Evolutionary conservation across 495 filamentous ascomycete species (phyloP).

Genomic region (Rusavskia elegans): DNA sequence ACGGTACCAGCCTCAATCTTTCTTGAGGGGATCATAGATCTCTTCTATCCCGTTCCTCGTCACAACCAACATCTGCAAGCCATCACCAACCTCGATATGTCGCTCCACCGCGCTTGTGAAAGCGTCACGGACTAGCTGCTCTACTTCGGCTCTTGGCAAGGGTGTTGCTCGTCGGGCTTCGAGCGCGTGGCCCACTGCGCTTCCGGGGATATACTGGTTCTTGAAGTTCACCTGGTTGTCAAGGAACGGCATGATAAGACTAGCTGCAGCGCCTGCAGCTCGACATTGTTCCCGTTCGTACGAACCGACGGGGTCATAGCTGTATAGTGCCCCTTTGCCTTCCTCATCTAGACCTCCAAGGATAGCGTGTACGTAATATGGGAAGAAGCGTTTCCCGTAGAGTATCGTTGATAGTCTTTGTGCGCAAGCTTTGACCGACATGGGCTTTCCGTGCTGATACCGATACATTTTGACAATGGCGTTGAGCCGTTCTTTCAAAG

Average conservation of each 20-base stretch:
- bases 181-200: slow-evolving; percentile 67
- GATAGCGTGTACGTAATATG: slow-evolving; percentile 90
- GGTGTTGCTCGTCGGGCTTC: slow-evolving; percentile 48
- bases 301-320: slow-evolving; percentile 91
- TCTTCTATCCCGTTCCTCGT: slow-evolving; percentile 82
- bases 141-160: slow-evolving; percentile 55
- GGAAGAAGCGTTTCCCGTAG: slow-evolving; percentile 95
- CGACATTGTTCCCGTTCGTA: slow-evolving; percentile 94
- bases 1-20: slow-evolving; percentile 37
- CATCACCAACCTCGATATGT: slow-evolving; percentile 97
- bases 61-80: slow-evolving; percentile 86
- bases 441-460: slow-evolving; percentile 85
- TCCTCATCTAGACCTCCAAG: slow-evolving; percentile 89
- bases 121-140: slow-evolving; percentile 83
- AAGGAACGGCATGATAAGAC: slow-evolving; percentile 96
- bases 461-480: slow-evolving; percentile 92
- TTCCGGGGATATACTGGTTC: slow-evolving; percentile 91
- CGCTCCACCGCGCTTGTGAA: slow-evolving; percentile 96
- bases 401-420: slow-evolving; percentile 86
- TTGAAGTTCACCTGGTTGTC: slow-evolving; percentile 99
- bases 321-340: slow-evolving; percentile 86
- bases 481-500: slow-evolving; percentile 78
- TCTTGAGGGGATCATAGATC: slow-evolving; percentile 68
- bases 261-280: slow-evolving; percentile 86
- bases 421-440: slow-evolving; percentile 84